Evolutionary conservation across 1,139 yeast genomes (phyloP).

Genomic region (Ogataea hybrid): DNA sequence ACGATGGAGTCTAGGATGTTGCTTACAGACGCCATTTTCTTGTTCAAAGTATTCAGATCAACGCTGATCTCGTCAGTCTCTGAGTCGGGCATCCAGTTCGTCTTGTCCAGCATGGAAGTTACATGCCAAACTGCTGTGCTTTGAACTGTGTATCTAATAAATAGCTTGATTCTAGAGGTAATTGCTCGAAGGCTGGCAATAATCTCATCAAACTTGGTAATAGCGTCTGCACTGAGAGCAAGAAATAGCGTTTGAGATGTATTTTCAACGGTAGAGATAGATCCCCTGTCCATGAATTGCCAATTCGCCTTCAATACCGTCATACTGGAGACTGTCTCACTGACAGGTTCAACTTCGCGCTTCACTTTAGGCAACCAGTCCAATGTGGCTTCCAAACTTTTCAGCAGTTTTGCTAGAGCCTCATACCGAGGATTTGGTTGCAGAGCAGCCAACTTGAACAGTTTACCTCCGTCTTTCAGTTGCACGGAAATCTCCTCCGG

Average conservation of each 20-base stretch:
- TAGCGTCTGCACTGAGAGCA: constrained; percentile 41
- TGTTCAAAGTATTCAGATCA: constrained; percentile 57
- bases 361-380: constrained; percentile 54
- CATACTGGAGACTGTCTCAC: constrained; percentile 12
- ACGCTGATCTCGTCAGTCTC: constrained; percentile 68
- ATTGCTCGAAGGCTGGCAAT: constrained; percentile 46
- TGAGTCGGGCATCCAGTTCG: constrained; percentile 44
- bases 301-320: constrained; percentile 28
- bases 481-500: constrained; percentile 23
- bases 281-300: constrained; percentile 26
- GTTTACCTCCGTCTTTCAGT: constrained; percentile 19
- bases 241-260: constrained; percentile 21
- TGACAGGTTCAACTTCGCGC: constrained; percentile 40
- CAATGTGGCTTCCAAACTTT: constrained; percentile 48
- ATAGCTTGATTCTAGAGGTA: constrained; percentile 48
- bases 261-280: not conserved
- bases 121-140: constrained; percentile 61
- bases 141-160: constrained; percentile 65
- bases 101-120: constrained; percentile 44
- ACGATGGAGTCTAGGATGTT: constrained; percentile 28
- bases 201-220: constrained; percentile 47
- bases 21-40: constrained; percentile 52
- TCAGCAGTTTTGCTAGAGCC: constrained; percentile 47
- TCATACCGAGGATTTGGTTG: constrained; percentile 34
- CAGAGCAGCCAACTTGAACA: constrained; percentile 17